Evolutionary conservation across 345 rosid genomes (phyloP), one percentile per base, ranked within the genome.

Genomic region (Hibiscus syriacus): DNA sequence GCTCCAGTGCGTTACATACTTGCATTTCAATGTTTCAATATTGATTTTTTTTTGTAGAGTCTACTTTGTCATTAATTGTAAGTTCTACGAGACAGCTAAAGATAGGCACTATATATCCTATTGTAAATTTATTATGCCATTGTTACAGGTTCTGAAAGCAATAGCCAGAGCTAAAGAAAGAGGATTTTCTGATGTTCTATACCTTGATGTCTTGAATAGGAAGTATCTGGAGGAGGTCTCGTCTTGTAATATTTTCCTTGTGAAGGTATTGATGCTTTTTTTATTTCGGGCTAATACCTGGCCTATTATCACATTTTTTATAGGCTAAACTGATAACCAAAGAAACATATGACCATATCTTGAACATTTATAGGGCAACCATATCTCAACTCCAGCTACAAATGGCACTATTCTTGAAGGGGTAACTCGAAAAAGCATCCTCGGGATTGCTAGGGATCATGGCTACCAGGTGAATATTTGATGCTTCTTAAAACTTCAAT

Each of bases 401-500:
- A 77, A 30, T n/a, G 96, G 98, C 19, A 90, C 93, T 2, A 84
- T 90, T 69, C 96, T 92, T 12, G 60, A 59, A 66, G 98, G 98
- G 16, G 69, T 90, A 60, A 92, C 97, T 13, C 82, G 98, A 25
- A 83, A 77, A 71, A 90, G 96, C 72, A 55, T 93, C 62, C 77
- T 90, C 13, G 94, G 88, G 39, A 86, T 93, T 8, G 84, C 92
- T 53, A 55, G 80, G 25, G 92, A 90, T 76, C 78, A 71, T 36
- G 96, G 92, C 43, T 93, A 84, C 72, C 78, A 82, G 86, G 95
- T 90, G 64, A 52, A 22, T 26, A 4, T 22, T 43, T 65, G 19
- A 6, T 14, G 23, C 39, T 16, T 25, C 5, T 4, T 16, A 41
- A 64, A 25, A 5, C 20, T 56, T 29, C 39, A 56, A 16, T 27